Percentiles rank a stretch among this genome's conserved stretches.
Evolutionary conservation across 345 rosid genomes (phyloP).

Genomic region (Eucalyptus erythrocorys): DNA sequence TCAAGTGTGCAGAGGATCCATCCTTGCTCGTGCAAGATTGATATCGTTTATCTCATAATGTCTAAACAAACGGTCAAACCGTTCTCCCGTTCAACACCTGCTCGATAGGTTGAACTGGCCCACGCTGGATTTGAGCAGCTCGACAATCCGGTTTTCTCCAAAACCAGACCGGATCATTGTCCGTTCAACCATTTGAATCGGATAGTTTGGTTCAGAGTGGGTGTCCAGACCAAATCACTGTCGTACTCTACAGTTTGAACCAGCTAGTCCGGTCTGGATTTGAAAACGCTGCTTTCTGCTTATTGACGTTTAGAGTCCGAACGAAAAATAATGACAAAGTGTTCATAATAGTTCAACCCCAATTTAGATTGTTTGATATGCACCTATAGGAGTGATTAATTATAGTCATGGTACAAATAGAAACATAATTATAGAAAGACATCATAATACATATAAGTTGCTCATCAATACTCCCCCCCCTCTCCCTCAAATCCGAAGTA

Average conservation of each 20-base stretch:
- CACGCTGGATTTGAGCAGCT: neutral
- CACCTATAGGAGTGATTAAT: neutral
- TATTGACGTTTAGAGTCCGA: neutral
- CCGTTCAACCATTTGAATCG: neutral
- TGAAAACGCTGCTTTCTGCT: neutral
- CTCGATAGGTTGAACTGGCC: neutral
- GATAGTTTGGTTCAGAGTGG: neutral
- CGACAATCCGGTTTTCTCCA: neutral
- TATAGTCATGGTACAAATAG: neutral
- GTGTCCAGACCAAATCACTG: neutral
- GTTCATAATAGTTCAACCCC: neutral
- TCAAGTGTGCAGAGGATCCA: neutral
- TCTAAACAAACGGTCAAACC: neutral
- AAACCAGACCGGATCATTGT: neutral
- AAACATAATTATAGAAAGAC: neutral
- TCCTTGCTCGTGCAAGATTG: neutral
- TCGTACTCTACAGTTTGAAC: neutral
- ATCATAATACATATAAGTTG: neutral
- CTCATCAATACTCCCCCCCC: neutral
- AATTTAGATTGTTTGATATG: neutral
- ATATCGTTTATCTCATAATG: neutral
- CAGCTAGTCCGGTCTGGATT: neutral
- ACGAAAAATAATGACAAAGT: neutral
- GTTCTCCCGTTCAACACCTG: neutral
- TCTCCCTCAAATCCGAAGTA: accelerated